Conservation (phyloP, 1,139 yeast species). For the Lipomyces yarrowii region DNA sequence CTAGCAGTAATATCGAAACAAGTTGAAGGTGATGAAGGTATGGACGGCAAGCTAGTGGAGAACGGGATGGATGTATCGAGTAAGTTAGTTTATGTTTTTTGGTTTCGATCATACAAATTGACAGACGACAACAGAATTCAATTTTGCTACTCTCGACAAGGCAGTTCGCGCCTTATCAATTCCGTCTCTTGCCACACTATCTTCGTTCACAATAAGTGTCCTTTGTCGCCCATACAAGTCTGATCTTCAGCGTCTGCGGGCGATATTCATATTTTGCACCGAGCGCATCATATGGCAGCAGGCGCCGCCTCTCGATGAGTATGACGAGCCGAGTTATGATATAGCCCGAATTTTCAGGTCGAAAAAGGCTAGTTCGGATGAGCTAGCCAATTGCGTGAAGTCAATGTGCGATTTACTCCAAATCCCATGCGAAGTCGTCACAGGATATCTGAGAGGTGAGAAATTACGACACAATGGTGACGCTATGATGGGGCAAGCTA, state of each 20-base stretch:
- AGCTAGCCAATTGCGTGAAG: conserved; percentile 74
- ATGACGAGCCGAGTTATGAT: conserved; percentile 35
- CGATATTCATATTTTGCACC: conserved; percentile 61
- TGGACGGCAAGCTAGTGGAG: conserved; percentile 31
- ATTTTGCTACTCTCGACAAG: conserved; percentile 26
- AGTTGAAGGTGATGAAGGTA: conserved; percentile 39
- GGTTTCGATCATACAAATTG: neutral
- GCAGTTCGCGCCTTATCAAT: conserved; percentile 20
- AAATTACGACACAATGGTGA: conserved; percentile 34
- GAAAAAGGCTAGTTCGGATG: conserved; percentile 66
- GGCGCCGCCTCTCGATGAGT: conserved; percentile 34
- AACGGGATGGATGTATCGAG: conserved; percentile 23
- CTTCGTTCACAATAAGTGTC: conserved; percentile 52
- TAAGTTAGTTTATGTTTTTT: neutral
- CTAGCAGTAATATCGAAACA: conserved; percentile 39
- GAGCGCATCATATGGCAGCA: conserved; percentile 50
- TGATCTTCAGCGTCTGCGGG: conserved; percentile 60
- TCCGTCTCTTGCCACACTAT: conserved; percentile 45
- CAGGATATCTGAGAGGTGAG: conserved; percentile 76
- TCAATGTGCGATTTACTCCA: conserved; percentile 71
- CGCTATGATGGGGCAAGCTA: neutral
- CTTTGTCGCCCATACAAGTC: conserved; percentile 49
- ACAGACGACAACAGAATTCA: conserved; percentile 4
- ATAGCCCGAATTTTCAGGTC: conserved; percentile 42
- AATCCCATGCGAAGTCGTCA: conserved; percentile 71